phyloP scores from a whole-genome alignment of 495 filamentous ascomycete genomes.

The Aspergillus saccharolyticus region DNA sequence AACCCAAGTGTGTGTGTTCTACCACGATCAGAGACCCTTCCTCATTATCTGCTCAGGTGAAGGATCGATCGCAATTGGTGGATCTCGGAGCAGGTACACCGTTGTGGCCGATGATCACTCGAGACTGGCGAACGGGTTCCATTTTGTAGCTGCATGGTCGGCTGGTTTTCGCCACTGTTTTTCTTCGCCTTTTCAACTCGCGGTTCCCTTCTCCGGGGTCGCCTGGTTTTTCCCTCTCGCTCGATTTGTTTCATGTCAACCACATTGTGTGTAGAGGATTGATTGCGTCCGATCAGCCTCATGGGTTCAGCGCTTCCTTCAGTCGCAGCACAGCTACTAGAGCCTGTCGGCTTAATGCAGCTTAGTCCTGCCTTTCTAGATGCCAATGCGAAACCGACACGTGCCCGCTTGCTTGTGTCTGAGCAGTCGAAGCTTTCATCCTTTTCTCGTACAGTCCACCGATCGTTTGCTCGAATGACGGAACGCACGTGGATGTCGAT shows the following conservation, averaged over 20 bases:
- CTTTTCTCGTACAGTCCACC: too few species aligned
- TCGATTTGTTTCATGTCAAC: neutral
- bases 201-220: neutral
- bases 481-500: too few species aligned
- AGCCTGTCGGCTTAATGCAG: too few species aligned
- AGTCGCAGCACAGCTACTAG: neutral
- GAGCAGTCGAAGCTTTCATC: too few species aligned
- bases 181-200: neutral
- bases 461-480: too few species aligned
- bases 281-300: neutral
- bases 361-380: too few species aligned
- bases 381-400: too few species aligned
- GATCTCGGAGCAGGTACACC: neutral
- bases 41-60: neutral
- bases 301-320: neutral
- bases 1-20: neutral
- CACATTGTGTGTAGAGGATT: neutral
- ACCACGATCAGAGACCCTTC: neutral
- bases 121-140: neutral
- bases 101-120: neutral
- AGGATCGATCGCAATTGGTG: neutral
- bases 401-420: too few species aligned
- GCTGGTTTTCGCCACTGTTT: neutral
- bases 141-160: neutral
- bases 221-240: neutral